Base-by-base conservation (phyloP, 139 green algal species). In the Mesotaenium endlicherianum region DNA sequence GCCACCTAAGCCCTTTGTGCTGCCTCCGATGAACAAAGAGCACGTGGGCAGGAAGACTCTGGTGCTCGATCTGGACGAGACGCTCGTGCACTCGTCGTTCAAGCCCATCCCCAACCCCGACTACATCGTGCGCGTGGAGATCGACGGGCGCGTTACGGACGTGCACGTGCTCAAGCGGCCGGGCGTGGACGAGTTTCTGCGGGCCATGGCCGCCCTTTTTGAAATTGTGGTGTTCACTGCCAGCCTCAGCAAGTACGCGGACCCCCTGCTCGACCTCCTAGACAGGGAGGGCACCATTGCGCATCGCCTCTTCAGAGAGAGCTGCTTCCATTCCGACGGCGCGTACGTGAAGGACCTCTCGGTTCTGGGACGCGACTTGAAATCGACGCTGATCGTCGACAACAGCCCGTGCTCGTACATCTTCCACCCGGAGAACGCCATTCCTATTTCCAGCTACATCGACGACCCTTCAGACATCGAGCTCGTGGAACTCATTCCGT, bases 1-100 rank as follows among this genome's bases (percentile, higher is more conserved):
- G n/a, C n/a, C n/a, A n/a, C n/a, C n/a, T n/a, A n/a, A n/a, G n/a
- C n/a, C n/a, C n/a, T n/a, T n/a, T n/a, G n/a, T 72, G 36, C 41
- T 87, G 70, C 72, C 81, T 5, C 81, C 81, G 42, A 44, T 77
- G 76, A 30, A 50, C 6, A 26, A n/a, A 17, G 34, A 69, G 31
- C 64, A 88, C 39, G n/a, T 17, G 6, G 77, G 64, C 53, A 87
- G 86, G 81, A 90, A 90, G 85, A 83, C 64, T 14, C 80, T 91
- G 55, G 89, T 99, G 64, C 91, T 99, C 41, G 96, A 99, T 82
- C 89, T 99, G 70, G 96, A 99, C 84, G 96, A 99, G 82, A 99
- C 96, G 58, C 88, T 99, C 40, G 96, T 99, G 50, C 96, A 99
- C 92, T 96, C 91, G n/a, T 95, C 91, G 40, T 99, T 99, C 90